Evolutionary conservation across 805 yeast genomes (phyloP).

Genomic region (Candida tibetensis): DNA sequence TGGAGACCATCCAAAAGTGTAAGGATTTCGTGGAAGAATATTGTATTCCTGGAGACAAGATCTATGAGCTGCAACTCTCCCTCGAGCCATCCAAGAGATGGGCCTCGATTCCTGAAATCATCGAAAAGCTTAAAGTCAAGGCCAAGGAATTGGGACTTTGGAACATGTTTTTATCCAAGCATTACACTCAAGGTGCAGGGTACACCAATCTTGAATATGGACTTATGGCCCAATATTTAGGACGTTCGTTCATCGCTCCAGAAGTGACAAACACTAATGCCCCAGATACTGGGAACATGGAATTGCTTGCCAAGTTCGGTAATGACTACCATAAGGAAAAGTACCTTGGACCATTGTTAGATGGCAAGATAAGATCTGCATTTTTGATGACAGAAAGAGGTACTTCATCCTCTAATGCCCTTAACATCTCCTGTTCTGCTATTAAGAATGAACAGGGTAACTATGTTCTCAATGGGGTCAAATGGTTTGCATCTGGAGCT

Average conservation of each 20-base stretch:
- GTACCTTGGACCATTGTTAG: slow-evolving; percentile 52
- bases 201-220: slow-evolving; percentile 63
- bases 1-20: slow-evolving; percentile 37
- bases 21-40: slow-evolving; percentile 55
- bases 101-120: slow-evolving; percentile 44
- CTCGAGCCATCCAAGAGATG: slow-evolving; percentile 44
- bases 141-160: slow-evolving; percentile 55
- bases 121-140: slow-evolving; percentile 50
- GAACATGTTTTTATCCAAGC: slow-evolving; percentile 56
- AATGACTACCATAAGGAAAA: slow-evolving; percentile 33
- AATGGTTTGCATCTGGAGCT: slow-evolving; percentile 73
- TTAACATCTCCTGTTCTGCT: slow-evolving; percentile 52
- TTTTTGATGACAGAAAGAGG: slow-evolving; percentile 66
- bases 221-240: slow-evolving; percentile 61
- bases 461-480: slow-evolving; percentile 55
- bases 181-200: slow-evolving; percentile 52
- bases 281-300: slow-evolving; percentile 68
- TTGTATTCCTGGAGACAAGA: slow-evolving; percentile 54
- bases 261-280: slow-evolving; percentile 60
- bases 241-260: slow-evolving; percentile 52
- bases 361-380: slow-evolving; percentile 57
- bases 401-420: slow-evolving; percentile 58
- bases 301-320: slow-evolving; percentile 44
- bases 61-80: slow-evolving; percentile 40
- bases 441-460: slow-evolving; percentile 36